Percentiles rank a stretch among this genome's conserved stretches.
These are phyloP conservation scores for Trichoderma parareesei DNA, from an alignment of 495 filamentous ascomycete genomes.

Conservation along the genomic window DNA sequence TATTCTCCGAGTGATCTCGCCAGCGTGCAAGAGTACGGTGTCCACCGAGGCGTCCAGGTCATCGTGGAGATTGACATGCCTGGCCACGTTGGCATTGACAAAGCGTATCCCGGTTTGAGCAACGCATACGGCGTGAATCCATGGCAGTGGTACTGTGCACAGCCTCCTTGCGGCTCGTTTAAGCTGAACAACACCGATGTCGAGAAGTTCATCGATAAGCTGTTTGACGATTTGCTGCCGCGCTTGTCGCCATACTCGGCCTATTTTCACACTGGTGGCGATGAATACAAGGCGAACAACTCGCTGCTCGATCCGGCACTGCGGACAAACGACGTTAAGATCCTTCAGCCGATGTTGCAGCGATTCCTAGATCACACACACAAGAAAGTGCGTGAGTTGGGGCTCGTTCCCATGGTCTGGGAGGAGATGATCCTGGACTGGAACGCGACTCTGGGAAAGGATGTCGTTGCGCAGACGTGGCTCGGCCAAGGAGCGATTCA, in stretches of 20 bases:
- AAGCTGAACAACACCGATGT: conserved; percentile 64
- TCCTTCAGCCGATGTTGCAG: conserved; percentile 64
- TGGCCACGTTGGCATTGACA: conserved; percentile 63
- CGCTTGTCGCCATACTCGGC: conserved; percentile 53
- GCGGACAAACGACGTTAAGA: conserved; percentile 45
- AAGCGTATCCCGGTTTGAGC: conserved; percentile 63
- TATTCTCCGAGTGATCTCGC: conserved; percentile 57
- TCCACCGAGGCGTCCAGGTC: conserved; percentile 59
- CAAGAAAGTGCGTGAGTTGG: conserved; percentile 43
- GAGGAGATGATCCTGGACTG: conserved; percentile 73
- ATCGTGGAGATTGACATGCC: conserved; percentile 77
- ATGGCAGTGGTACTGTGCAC: conserved; percentile 58
- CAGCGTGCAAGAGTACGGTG: conserved; percentile 58
- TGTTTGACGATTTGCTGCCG: conserved; percentile 66
- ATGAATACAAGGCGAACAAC: conserved; percentile 69
- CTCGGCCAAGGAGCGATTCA: conserved; percentile 47
- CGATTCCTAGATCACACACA: conserved; percentile 61
- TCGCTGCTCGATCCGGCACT: conserved; percentile 67
- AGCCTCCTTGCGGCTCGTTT: conserved; percentile 69
- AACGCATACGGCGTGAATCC: conserved; percentile 61
- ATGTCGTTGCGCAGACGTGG: conserved; percentile 68
- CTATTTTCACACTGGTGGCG: conserved; percentile 78
- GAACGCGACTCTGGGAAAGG: conserved; percentile 57
- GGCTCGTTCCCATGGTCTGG: conserved; percentile 66
- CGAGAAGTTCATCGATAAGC: conserved; percentile 55